phyloP scores from a whole-genome alignment of 75 land plant species.

The Sequoiadendron giganteum region DNA sequence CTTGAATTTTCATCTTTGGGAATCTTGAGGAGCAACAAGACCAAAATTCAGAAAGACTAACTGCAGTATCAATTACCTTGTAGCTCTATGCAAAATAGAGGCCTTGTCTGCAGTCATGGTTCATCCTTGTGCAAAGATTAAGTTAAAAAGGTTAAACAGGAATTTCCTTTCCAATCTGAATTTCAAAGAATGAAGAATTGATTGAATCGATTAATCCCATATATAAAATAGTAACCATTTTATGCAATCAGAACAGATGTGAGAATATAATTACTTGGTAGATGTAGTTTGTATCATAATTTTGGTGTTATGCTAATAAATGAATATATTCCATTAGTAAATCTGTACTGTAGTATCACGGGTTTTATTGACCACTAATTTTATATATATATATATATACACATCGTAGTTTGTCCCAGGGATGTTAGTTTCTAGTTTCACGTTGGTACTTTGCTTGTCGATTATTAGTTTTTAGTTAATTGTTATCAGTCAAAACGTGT shows the following conservation, averaged over 20 bases:
- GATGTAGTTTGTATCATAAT: neutral
- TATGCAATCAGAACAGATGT: neutral
- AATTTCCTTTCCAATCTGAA: neutral
- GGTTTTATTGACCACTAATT: no score
- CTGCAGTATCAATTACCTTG: neutral
- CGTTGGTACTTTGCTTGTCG: no score
- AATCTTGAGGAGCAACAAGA: neutral
- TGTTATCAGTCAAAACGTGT: no score
- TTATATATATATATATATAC: no score
- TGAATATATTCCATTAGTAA: neutral
- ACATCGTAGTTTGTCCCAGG: no score
- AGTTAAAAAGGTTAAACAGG: neutral
- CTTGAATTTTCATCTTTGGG: neutral
- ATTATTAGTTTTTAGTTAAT: no score
- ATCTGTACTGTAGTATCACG: no score
- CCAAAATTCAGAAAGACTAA: neutral
- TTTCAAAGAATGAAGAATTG: neutral
- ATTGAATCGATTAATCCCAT: neutral
- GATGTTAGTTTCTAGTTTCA: no score
- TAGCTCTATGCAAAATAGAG: neutral
- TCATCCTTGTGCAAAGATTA: neutral
- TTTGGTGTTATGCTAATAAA: neutral
- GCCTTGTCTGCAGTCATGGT: neutral
- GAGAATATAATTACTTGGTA: neutral
- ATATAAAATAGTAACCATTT: neutral